Percentiles rank a stretch among this genome's conserved stretches.
phyloP scores from a whole-genome alignment of 805 yeast species.

The Nakazawaea populi region DNA sequence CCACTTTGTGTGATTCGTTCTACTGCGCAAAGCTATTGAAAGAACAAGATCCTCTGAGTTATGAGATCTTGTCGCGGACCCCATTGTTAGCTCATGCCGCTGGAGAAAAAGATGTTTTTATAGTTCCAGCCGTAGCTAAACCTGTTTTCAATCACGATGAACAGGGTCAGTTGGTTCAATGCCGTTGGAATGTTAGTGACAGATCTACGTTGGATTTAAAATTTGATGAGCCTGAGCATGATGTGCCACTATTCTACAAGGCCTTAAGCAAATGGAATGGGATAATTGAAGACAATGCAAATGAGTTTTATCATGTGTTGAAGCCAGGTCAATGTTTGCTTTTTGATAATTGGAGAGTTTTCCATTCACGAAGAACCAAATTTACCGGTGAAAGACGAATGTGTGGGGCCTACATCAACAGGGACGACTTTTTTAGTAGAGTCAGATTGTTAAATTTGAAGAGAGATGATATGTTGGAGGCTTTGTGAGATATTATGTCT shows the following conservation, averaged over 20 bases:
- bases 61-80: constrained; percentile 38
- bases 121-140: constrained; percentile 49
- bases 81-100: constrained; percentile 71
- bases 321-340: constrained; percentile 61
- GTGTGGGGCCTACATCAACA: constrained; percentile 68
- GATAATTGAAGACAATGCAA: constrained; percentile 41
- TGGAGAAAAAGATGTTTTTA: constrained; percentile 59
- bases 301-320: constrained; percentile 49
- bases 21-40: constrained; percentile 48
- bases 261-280: constrained; percentile 55
- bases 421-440: constrained; percentile 57
- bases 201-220: constrained; percentile 53
- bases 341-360: constrained; percentile 69
- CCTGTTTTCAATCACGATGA: constrained; percentile 54
- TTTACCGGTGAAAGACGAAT: constrained; percentile 63
- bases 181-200: constrained; percentile 69
- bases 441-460: constrained; percentile 42
- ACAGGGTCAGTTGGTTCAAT: constrained; percentile 47
- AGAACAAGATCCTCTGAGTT: constrained; percentile 42
- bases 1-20: constrained; percentile 64
- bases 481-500: constrained; percentile 8
- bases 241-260: constrained; percentile 45
- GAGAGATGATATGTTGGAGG: constrained; percentile 37
- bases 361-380: constrained; percentile 63
- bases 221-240: constrained; percentile 32